Evolutionary conservation across 495 filamentous ascomycete species (phyloP).

Genomic region (Chaetomium tenue): DNA sequence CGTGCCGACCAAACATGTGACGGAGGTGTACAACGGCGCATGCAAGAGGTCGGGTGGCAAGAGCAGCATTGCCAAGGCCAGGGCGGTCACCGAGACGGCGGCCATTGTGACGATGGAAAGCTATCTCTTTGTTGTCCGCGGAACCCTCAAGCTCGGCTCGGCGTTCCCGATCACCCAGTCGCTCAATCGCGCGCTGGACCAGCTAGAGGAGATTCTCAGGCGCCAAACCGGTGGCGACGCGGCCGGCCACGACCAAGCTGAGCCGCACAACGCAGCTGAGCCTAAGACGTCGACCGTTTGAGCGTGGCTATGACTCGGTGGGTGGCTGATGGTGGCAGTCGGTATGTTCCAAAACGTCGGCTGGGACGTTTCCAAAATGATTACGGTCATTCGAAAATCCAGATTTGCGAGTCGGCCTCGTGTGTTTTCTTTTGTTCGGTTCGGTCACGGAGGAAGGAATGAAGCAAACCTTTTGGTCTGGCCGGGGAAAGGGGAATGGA

Average conservation of each 20-base stretch:
- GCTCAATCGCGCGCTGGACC: background rate
- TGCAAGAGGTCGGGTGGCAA: slow-evolving; percentile 56
- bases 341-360: background rate
- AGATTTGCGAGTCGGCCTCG: background rate
- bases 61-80: slow-evolving; percentile 40
- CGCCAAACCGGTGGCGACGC: background rate
- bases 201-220: background rate
- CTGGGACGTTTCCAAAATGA: background rate
- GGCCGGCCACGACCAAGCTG: background rate
- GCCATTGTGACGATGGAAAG: slow-evolving; percentile 2
- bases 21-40: slow-evolving; percentile 68
- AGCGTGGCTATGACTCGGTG: background rate
- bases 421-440: background rate
- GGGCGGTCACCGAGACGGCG: slow-evolving; percentile 60
- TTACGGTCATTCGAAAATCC: background rate
- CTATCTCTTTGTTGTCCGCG: background rate
- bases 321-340: background rate
- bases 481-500: background rate
- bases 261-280: background rate
- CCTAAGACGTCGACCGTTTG: background rate
- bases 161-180: background rate
- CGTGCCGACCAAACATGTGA: slow-evolving; percentile 66
- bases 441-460: background rate
- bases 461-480: background rate
- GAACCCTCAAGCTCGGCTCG: background rate